Evolutionary conservation across 768 basidiomycete genomes (phyloP).

Genomic region (Tulasnella sp.): DNA sequence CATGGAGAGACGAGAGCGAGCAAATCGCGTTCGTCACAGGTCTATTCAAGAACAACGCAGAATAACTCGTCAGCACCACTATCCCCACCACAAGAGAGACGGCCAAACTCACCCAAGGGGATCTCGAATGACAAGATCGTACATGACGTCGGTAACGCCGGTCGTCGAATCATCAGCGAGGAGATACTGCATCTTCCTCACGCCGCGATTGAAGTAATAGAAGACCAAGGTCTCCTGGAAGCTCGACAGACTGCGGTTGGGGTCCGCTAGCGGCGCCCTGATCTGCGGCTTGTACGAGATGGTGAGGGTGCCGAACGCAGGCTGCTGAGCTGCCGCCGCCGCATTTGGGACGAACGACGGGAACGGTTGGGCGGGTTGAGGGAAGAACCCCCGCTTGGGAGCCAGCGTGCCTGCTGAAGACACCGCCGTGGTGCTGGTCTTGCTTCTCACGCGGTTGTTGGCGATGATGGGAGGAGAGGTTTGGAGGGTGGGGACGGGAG

Average conservation of each 20-base stretch:
- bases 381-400: neutral
- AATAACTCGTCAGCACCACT: neutral
- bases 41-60: neutral
- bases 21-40: conserved; percentile 62
- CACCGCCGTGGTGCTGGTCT: neutral
- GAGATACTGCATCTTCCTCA: conserved; percentile 16
- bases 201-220: conserved; percentile 18
- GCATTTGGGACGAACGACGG: neutral
- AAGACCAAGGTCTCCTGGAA: conserved; percentile 14
- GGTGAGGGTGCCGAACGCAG: neutral
- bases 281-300: conserved; percentile 2
- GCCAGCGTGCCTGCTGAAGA: neutral
- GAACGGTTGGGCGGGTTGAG: neutral
- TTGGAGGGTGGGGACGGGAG: neutral
- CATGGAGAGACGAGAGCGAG: conserved; percentile 64
- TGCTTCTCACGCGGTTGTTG: neutral
- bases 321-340: neutral
- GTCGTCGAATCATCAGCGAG: conserved; percentile 14
- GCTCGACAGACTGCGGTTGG: neutral
- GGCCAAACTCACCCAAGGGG: conserved; percentile 37
- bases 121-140: conserved; percentile 46
- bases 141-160: conserved; percentile 16
- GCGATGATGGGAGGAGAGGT: neutral
- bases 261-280: conserved; percentile 3
- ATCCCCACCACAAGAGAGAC: neutral